Evolutionary conservation across 164 flowering plant genomes (phyloP).

Genomic region (Paratinospora sagittata): DNA sequence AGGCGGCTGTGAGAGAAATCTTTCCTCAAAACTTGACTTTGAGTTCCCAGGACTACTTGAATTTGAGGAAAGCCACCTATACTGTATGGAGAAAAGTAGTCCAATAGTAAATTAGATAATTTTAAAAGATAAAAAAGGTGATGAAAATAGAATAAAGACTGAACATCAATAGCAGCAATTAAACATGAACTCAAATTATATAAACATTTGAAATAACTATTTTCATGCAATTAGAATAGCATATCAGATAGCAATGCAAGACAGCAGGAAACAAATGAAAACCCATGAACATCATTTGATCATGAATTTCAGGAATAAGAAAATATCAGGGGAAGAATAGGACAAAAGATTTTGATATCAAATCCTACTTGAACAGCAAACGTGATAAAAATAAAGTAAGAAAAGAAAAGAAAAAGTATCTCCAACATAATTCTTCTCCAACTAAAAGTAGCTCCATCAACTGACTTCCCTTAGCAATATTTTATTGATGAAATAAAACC

Average conservation of each 20-base stretch:
- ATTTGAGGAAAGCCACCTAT: constrained; percentile 91
- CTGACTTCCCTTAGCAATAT: too few relatives aligned
- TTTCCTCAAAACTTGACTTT: constrained; percentile 86
- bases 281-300: background rate
- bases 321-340: background rate
- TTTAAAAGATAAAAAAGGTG: background rate
- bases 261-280: too few relatives aligned
- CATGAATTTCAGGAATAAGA: background rate
- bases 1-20: constrained; percentile 76
- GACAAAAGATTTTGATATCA: background rate
- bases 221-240: too few relatives aligned
- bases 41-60: constrained; percentile 41
- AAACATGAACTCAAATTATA: background rate
- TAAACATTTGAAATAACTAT: background rate
- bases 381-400: too few relatives aligned
- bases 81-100: constrained; percentile 38
- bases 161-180: background rate
- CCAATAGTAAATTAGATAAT: background rate
- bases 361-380: too few relatives aligned
- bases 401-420: too few relatives aligned
- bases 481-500: too few relatives aligned
- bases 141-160: background rate
- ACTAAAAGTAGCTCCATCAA: too few relatives aligned
- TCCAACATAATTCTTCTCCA: too few relatives aligned
- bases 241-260: too few relatives aligned